Evolutionary conservation across 805 yeast species (phyloP).

Genomic region (Yamadazyma laniorum): DNA sequence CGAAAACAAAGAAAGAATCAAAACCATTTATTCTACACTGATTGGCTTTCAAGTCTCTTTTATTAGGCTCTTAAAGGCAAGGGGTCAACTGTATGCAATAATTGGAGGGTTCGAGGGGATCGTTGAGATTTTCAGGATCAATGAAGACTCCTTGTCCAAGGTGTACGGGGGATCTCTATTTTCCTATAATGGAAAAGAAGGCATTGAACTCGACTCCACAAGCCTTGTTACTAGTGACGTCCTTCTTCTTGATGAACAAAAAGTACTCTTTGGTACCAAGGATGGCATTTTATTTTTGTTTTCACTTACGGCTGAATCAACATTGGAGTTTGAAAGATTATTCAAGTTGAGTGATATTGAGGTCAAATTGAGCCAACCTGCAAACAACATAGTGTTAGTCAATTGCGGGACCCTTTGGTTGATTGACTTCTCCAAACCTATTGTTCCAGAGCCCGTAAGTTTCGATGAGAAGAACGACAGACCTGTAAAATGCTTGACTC

Average conservation of each 20-base stretch:
- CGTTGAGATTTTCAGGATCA: background rate
- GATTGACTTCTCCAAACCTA: conserved; percentile 25
- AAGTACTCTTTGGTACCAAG: conserved; percentile 29
- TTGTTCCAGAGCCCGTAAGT: conserved; percentile 28
- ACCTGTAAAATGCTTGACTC: conserved; percentile 14
- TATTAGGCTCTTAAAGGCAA: conserved; percentile 7
- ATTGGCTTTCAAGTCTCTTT: conserved; percentile 16
- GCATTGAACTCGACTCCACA: background rate
- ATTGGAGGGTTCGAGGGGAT: conserved; percentile 22
- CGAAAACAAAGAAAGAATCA: background rate
- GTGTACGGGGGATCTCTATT: background rate
- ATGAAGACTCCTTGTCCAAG: background rate
- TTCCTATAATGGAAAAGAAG: background rate
- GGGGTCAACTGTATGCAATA: conserved; percentile 3
- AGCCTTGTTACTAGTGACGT: conserved; percentile 23
- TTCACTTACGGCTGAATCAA: conserved; percentile 1
- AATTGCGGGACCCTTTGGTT: conserved; percentile 32
- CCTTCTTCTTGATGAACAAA: background rate
- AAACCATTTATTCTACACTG: background rate
- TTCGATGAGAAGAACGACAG: conserved; percentile 38
- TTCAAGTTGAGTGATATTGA: conserved; percentile 28
- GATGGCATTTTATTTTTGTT: conserved; percentile 29
- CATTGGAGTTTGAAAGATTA: conserved; percentile 13
- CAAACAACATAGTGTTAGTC: conserved; percentile 23
- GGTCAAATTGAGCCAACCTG: conserved; percentile 16